phyloP scores from a whole-genome alignment of 176 grass and related monocot species.

The Lolium multiflorum region DNA sequence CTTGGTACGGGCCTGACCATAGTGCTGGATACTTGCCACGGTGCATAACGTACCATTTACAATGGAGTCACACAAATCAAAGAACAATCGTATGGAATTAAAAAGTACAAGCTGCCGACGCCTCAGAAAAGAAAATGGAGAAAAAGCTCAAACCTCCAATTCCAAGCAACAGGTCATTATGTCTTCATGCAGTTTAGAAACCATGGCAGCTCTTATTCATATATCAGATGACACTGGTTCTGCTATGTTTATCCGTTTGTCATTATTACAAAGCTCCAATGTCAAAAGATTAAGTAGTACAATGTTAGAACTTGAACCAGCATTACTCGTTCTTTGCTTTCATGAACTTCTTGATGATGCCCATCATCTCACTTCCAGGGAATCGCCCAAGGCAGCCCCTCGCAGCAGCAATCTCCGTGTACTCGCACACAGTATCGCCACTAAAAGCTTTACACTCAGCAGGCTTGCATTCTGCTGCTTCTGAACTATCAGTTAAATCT shows the following conservation, averaged over 20 bases:
- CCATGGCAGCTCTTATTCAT: constrained; percentile 39
- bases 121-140: neutral
- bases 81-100: no score
- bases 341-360: constrained; percentile 89
- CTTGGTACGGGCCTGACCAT: neutral
- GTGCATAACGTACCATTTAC: neutral
- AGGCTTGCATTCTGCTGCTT: constrained; percentile 4
- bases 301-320: constrained; percentile 35
- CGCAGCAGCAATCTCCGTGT: constrained; percentile 71
- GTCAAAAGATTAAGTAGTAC: neutral
- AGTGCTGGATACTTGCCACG: neutral
- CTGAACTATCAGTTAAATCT: constrained; percentile 46
- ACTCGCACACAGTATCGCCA: constrained; percentile 75
- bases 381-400: constrained; percentile 91
- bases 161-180: neutral
- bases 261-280: constrained; percentile 37
- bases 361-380: constrained; percentile 97
- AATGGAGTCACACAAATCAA: no score
- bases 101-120: no score
- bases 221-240: constrained; percentile 13
- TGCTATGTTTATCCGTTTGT: neutral
- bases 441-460: constrained; percentile 46
- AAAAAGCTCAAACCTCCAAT: neutral
- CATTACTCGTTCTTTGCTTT: constrained; percentile 78
- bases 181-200: neutral